A percentile compares a stretch with the other conserved stretches of the same genome.
Conservation (phyloP, 148 eudicot species). For the Vaccinium vitisidaea region DNA sequence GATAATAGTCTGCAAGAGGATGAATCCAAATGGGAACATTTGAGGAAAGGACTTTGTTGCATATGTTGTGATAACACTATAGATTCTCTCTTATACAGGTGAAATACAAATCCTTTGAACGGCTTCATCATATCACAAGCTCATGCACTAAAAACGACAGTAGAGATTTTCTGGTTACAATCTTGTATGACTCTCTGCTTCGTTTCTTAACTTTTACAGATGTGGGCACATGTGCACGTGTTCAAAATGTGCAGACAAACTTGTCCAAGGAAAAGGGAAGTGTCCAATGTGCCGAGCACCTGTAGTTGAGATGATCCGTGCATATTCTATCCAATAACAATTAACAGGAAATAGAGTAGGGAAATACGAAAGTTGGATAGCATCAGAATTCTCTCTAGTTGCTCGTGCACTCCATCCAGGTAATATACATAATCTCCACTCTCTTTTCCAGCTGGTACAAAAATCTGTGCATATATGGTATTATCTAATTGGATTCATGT, state of each 20-base stretch:
- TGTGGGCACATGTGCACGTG: slow-evolving; percentile 99
- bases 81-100: slow-evolving; percentile 85
- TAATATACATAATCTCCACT: neutral
- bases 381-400: neutral
- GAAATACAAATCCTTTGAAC: neutral
- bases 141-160: neutral
- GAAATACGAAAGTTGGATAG: neutral
- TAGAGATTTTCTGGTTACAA: neutral
- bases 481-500: neutral
- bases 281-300: slow-evolving; percentile 94
- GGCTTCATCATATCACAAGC: neutral
- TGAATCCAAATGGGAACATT: slow-evolving; percentile 62
- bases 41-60: slow-evolving; percentile 80
- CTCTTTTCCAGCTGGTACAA: neutral
- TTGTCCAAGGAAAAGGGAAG: slow-evolving; percentile 57
- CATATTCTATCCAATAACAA: slow-evolving; percentile 55
- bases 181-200: neutral
- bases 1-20: slow-evolving; percentile 30
- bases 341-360: neutral
- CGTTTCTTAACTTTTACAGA: slow-evolving; percentile 29
- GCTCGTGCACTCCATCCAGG: slow-evolving; percentile 17
- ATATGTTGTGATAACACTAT: slow-evolving; percentile 61
- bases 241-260: slow-evolving; percentile 59
- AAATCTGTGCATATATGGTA: neutral
- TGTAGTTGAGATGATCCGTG: slow-evolving; percentile 71